phyloP scores from a whole-genome alignment of 129 eudicot species.

The Heracleum sosnowskyi region DNA sequence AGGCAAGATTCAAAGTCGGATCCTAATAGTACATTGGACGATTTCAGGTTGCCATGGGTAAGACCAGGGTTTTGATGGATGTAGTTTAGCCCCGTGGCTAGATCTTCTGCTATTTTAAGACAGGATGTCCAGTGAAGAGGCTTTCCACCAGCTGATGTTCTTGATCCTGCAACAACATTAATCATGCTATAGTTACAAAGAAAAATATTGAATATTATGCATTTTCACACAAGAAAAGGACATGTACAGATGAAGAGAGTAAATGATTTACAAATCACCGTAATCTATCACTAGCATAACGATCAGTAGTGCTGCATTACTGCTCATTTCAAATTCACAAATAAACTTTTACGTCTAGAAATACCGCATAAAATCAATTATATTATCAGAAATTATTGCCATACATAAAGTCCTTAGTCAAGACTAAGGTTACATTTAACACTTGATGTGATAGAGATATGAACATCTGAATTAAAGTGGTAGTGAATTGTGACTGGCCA shows the following conservation, averaged over 20 bases:
- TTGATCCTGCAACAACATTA: constrained; percentile 50
- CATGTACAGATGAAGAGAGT: background rate
- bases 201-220: background rate
- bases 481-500: background rate
- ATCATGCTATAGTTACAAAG: background rate
- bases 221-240: background rate
- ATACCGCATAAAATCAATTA: background rate
- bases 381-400: background rate
- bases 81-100: constrained; percentile 76
- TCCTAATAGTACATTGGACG: constrained; percentile 86
- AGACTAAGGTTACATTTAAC: background rate
- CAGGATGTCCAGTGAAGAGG: constrained; percentile 99
- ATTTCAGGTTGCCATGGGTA: constrained; percentile 85
- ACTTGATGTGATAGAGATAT: background rate
- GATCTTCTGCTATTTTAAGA: constrained; percentile 90
- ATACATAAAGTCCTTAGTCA: background rate
- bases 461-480: background rate
- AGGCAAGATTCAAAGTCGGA: constrained; percentile 93
- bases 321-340: background rate
- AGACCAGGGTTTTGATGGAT: constrained; percentile 85
- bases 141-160: constrained; percentile 81
- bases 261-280: too few species aligned
- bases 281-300: too few species aligned
- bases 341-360: background rate
- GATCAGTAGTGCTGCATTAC: background rate